Evolutionary conservation across 352 stramenopile genomes (phyloP), one percentile per base, ranked within the genome.

Genomic region (Phytophthora brassicae): DNA sequence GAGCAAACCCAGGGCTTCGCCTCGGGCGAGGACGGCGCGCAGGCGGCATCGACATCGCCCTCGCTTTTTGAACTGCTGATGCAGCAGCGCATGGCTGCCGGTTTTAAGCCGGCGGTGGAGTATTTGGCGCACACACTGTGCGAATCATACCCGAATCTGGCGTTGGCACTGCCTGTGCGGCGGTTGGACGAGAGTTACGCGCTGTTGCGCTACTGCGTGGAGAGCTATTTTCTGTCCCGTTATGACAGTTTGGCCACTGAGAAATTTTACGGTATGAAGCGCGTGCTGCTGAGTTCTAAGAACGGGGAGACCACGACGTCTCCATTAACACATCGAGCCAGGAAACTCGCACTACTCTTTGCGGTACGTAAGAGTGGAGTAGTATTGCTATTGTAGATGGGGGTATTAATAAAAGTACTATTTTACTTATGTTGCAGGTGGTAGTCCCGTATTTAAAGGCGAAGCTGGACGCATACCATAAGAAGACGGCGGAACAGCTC

Each of bases 51-150:
- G 17, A 33, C 68, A 33, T 14, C 70, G 8, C 86, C 86, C 31
- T 95, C 86, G 61, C 80, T 93, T 19, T 95, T 92, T 46, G 86
- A 95, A 66, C 66, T 95, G 56, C 70, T 94, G 38, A 95, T 95
- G 86, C 86, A 95, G 69, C 79, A 94, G 64, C 81, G 82, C 49
- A 91, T 95, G 83, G 74, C 71, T n/a, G 36, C 58, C 29, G 77
- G 83, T 45, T 81, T 95, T 56, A 89, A 90, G 48, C 80, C 86
- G 4, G 86, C 86, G 22, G 66, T 84, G 19, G 78, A 91, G 64
- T 95, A 95, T 56, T 48, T 94, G 31, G 66, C 86, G 54, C 78
- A 88, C 54, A 74, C 75, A 43, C 52, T 92, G 38, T 88, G 79
- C 22, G 86, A 95, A 44, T 75, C 84, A 60, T 92, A 89, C 50